phyloP scores from a whole-genome alignment of 805 yeast species.

The Debaryomyces maramus region DNA sequence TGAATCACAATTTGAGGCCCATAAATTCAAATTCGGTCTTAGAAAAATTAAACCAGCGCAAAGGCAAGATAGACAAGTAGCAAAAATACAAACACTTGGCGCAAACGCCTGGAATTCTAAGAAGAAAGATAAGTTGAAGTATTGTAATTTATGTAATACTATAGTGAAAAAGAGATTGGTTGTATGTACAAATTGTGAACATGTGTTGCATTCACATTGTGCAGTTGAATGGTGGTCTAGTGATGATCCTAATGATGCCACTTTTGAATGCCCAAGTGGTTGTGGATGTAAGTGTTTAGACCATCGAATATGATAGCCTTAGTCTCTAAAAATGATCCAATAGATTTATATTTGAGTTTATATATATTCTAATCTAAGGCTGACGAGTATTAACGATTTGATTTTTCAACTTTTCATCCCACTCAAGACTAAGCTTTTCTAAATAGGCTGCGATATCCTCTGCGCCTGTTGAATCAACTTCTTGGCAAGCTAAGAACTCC shows the following conservation, averaged over 20 bases:
- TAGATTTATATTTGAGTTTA: neutral
- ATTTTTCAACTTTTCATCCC: slow-evolving; percentile 74
- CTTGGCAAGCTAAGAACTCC: slow-evolving; percentile 57
- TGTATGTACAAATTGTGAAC: slow-evolving; percentile 74
- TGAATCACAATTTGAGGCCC: slow-evolving; percentile 30
- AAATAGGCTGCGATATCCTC: slow-evolving; percentile 67
- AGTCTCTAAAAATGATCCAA: neutral
- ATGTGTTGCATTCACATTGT: slow-evolving; percentile 75
- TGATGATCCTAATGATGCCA: slow-evolving; percentile 11
- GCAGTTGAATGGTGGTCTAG: slow-evolving; percentile 76
- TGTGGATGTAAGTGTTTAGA: slow-evolving; percentile 77
- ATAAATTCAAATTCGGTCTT: slow-evolving; percentile 35
- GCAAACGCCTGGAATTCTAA: slow-evolving; percentile 34
- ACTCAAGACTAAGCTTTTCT: slow-evolving; percentile 54
- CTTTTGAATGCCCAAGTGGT: slow-evolving; percentile 71
- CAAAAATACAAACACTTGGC: slow-evolving; percentile 21
- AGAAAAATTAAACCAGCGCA: slow-evolving; percentile 21
- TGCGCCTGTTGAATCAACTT: slow-evolving; percentile 63
- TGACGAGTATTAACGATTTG: slow-evolving; percentile 62
- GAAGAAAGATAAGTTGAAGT: slow-evolving; percentile 27
- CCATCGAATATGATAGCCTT: slow-evolving; percentile 12
- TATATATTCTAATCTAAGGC: slow-evolving; percentile 10
- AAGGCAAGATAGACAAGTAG: slow-evolving; percentile 15
- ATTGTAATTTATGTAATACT: slow-evolving; percentile 68
- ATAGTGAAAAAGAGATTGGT: slow-evolving; percentile 60